Base-by-base conservation (phyloP, 768 basidiomycete genomes). In the Lactarius evosmus region DNA sequence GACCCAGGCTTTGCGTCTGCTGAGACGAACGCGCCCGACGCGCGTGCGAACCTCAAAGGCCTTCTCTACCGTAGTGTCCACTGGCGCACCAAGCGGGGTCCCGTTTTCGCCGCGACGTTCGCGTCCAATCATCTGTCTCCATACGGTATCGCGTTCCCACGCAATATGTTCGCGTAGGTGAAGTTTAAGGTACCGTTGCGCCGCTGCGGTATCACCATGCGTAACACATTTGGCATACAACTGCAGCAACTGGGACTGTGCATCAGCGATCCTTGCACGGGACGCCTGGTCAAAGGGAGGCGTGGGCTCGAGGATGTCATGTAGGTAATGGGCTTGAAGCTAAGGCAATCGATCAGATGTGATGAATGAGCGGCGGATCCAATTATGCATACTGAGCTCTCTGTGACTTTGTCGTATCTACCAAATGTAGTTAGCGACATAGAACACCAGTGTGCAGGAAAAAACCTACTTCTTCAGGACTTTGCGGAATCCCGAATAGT, bases 131-230 rank as follows among this genome's bases (percentile, higher is more conserved):
- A 97, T 95, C 74, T 93, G 89, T 29, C 93, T 82, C 97, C 97
- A 99, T 14, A 98, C 89, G 1, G 97, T 99, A 71, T 98, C 95
- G 34, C 97, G 85, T 71, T 98, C 96, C 87, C 95, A 96, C 3
- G 96, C 95, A 66, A 96, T 90, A 72, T 93, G 89, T 75, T 98
- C 95, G 22, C 93, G 86, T 61, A 95, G 87, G 73, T 95, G 86
- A 17, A 93, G 80, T 66, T 86, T 85, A 51, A 99, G 83, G 72
- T 96, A 91, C 67, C 91, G 86, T 49, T 85, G 82, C 0, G 95
- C 95, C 19, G 82, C 72, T 2, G 78, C 74, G 25, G 76, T 70
- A 74, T 98, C 90, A 9, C 87, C 89, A 2, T 79, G 80, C 0
- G 91, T 87, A 32, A 95, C 90, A 66, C 96, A 93, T 69, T 89